Evolutionary conservation across 495 filamentous ascomycete genomes (phyloP), one percentile per base, ranked within the genome.

Genomic region (Neurospora sp.): DNA sequence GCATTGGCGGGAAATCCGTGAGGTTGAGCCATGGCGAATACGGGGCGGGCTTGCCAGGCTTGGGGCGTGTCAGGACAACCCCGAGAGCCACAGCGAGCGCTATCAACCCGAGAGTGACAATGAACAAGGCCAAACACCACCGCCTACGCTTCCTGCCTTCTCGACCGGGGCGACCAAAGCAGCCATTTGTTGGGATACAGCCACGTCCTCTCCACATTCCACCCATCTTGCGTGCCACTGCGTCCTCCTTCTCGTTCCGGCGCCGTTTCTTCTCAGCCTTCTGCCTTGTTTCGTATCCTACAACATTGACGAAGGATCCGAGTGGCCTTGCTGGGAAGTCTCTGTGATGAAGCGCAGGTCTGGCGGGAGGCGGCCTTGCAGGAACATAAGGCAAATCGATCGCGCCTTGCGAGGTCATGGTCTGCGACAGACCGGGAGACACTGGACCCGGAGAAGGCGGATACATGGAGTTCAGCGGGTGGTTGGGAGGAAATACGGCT

Each of bases 1-100:
- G 92, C 72, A 97, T 93, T 0, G 94, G 91, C 41, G 94, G 94
- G 74, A 91, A 97, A 37, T 89, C 89, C 1, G 94, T 96, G 37
- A 97, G 79, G 76, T 96, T 97, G 40, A 96, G 85, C 89, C 91
- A 97, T 59, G 79, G 79, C 1, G 81, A 83, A 16, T 75, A 77
- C 38, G 73, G 12, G 76, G 75, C 11, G 76, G 87, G 31, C 74
- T 76, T 74, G 79, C 78, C 18, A 77, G 81, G 71, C 16, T 38
- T 78, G 37, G 85, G 86, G n/a, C 82, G 84, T 22, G 87, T 87
- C 70, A 94, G 80, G 2, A 88, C 85, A 44, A 88, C 84, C 1
- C 87, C 90, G 0, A 94, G 84, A 3, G 89, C 81, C 41, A 92
- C 78, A 5, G 86, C 87, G 27, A 91, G 66, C 42, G 90, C 83